phyloP scores from a whole-genome alignment of 108 stramenopile genomes.

The Fistulifera pelliculosa region DNA sequence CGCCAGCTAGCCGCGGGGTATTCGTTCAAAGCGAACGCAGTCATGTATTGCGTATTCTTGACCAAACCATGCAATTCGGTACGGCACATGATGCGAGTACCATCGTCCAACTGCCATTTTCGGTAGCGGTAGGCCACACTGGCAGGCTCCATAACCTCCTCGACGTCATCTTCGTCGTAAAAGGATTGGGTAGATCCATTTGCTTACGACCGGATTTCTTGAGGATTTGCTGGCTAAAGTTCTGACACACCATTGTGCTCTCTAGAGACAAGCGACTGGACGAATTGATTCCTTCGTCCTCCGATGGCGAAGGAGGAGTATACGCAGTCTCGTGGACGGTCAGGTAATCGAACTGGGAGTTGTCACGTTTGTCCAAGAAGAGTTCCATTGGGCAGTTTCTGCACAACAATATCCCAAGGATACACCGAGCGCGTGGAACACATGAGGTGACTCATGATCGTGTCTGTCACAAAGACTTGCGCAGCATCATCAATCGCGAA shows the following conservation, averaged over 20 bases:
- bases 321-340: conserved; percentile 88
- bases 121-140: conserved; percentile 96
- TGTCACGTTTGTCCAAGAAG: conserved; percentile 97
- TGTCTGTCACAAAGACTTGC: conserved; percentile 93
- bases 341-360: conserved; percentile 87
- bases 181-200: conserved; percentile 92
- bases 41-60: conserved; percentile 82
- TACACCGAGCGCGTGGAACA: conserved; percentile 90
- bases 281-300: conserved; percentile 79
- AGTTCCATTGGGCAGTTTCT: conserved; percentile 86
- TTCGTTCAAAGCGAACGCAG: conserved; percentile 95
- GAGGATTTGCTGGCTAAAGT: conserved; percentile 96
- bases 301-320: conserved; percentile 46
- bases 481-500: conserved; percentile 87
- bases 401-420: conserved; percentile 96
- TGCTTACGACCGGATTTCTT: conserved; percentile 61
- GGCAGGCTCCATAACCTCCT: conserved; percentile 87
- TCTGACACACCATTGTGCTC: conserved; percentile 96
- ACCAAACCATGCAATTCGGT: conserved; percentile 79
- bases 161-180: conserved; percentile 92
- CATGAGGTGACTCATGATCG: conserved; percentile 94
- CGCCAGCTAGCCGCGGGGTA: conserved; percentile 65
- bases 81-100: conserved; percentile 59
- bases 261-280: conserved; percentile 89
- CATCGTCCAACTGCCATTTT: conserved; percentile 81